Conservation (phyloP, 2,329 filamentous ascomycete species). For the Phialemonium atrogriseum region DNA sequence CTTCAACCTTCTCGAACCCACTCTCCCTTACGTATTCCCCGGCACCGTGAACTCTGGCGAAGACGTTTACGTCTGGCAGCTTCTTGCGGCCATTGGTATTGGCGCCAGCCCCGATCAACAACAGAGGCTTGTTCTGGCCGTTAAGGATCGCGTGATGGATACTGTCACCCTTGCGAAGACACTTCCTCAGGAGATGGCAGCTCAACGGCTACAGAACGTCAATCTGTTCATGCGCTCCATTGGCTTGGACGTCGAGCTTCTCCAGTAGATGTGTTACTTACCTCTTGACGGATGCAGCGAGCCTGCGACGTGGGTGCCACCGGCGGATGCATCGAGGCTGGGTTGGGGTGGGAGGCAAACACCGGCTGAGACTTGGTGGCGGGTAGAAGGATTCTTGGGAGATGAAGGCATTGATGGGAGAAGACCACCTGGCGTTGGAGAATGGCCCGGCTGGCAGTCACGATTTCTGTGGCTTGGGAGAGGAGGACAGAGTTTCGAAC, state of each 20-base stretch:
- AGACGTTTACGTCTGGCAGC: conserved; percentile 97
- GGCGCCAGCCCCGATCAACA: conserved; percentile 92
- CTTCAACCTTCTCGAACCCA: conserved; percentile 80
- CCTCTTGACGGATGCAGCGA: not conserved
- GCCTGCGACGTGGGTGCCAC: too few relatives aligned
- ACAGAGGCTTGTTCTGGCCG: conserved; percentile 84
- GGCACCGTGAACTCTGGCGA: conserved; percentile 83
- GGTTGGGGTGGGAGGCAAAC: too few relatives aligned
- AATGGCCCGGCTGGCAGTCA: too few relatives aligned
- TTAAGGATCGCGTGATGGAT: conserved; percentile 97
- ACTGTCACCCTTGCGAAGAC: conserved; percentile 86
- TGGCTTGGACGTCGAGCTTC: conserved; percentile 86
- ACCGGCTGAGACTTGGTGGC: too few relatives aligned
- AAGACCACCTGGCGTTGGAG: too few relatives aligned
- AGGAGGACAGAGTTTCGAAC: too few relatives aligned
- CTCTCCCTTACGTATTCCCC: conserved; percentile 80
- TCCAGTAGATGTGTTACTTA: conserved; percentile 24
- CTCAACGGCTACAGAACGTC: conserved; percentile 78
- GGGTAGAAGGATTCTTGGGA: too few relatives aligned
- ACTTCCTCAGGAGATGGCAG: conserved; percentile 76
- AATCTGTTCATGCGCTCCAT: conserved; percentile 99
- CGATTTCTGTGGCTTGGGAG: too few relatives aligned
- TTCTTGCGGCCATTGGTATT: conserved; percentile 89
- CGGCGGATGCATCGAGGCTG: too few relatives aligned
- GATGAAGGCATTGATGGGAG: too few relatives aligned